phyloP scores from a whole-genome alignment of 768 basidiomycete genomes.

The Psilocybe azurescens region DNA sequence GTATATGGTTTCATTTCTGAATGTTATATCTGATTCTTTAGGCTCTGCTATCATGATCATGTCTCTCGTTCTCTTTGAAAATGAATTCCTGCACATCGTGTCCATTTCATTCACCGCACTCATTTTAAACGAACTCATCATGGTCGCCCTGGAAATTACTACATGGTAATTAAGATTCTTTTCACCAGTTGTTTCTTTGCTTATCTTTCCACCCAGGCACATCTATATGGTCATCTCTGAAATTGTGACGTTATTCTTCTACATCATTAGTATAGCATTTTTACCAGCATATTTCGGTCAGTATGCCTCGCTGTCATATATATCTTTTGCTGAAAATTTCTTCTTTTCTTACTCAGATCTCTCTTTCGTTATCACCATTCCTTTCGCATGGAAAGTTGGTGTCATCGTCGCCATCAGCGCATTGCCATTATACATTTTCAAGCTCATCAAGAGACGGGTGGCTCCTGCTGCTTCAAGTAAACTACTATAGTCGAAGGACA shows the following conservation, averaged over 20 bases:
- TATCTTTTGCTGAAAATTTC: neutral
- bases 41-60: constrained; percentile 99
- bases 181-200: neutral
- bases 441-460: constrained; percentile 81
- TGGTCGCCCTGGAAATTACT: constrained; percentile 98
- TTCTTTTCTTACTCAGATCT: constrained; percentile 61
- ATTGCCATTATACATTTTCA: constrained; percentile 90
- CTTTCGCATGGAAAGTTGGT: constrained; percentile 94
- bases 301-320: constrained; percentile 26
- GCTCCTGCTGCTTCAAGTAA: constrained; percentile 96
- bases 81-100: constrained; percentile 96
- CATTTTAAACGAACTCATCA: constrained; percentile 96
- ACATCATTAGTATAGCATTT: constrained; percentile 90
- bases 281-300: constrained; percentile 96
- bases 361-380: constrained; percentile 85
- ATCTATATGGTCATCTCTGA: constrained; percentile 94
- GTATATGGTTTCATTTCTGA: neutral
- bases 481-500: constrained; percentile 53
- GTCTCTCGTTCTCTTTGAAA: constrained; percentile 95
- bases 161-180: constrained; percentile 69
- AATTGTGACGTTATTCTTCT: constrained; percentile 86
- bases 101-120: constrained; percentile 97
- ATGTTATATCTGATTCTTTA: constrained; percentile 31
- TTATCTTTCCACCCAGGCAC: constrained; percentile 62
- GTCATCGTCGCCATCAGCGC: constrained; percentile 95